Percentiles rank a stretch among this genome's conserved stretches.
These are phyloP conservation scores for Russula griseocarnosa DNA, from an alignment of 768 basidiomycete genomes.

Conservation along the genomic window DNA sequence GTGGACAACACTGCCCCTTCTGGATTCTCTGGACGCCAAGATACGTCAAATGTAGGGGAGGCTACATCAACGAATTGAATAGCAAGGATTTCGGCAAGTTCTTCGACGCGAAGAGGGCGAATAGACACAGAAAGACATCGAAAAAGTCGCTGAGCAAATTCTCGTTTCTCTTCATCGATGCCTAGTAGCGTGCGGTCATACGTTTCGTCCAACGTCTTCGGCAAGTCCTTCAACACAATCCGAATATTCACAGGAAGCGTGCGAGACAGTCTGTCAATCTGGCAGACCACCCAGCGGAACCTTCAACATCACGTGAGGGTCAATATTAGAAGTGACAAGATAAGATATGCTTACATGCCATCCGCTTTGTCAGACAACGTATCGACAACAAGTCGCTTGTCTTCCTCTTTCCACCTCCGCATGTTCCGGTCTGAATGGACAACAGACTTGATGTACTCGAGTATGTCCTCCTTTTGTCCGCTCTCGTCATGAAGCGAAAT, in stretches of 20 bases:
- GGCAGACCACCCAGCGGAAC: constrained; percentile 15
- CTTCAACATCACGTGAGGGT: background rate
- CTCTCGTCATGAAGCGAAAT: background rate
- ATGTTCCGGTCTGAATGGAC: background rate
- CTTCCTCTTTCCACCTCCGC: background rate
- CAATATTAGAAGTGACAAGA: background rate
- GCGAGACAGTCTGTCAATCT: constrained; percentile 1
- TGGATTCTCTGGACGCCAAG: constrained; percentile 1
- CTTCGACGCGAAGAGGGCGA: constrained; percentile 8
- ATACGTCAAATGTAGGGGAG: background rate
- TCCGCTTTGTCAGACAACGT: background rate
- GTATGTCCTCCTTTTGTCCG: background rate
- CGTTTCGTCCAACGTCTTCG: constrained; percentile 1
- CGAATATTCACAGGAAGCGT: background rate
- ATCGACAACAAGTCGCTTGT: background rate
- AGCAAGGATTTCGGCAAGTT: constrained; percentile 17
- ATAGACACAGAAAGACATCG: constrained; percentile 4
- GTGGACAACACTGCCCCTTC: background rate
- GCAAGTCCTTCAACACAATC: background rate
- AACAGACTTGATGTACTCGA: constrained; percentile 5
- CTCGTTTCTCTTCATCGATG: background rate
- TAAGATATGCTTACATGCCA: constrained; percentile 6
- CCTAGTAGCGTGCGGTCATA: background rate
- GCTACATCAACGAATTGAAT: background rate
- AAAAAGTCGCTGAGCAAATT: constrained; percentile 4